Evolutionary conservation across 106 monocot genomes (phyloP).

Genomic region (Hemerocallis citrina): DNA sequence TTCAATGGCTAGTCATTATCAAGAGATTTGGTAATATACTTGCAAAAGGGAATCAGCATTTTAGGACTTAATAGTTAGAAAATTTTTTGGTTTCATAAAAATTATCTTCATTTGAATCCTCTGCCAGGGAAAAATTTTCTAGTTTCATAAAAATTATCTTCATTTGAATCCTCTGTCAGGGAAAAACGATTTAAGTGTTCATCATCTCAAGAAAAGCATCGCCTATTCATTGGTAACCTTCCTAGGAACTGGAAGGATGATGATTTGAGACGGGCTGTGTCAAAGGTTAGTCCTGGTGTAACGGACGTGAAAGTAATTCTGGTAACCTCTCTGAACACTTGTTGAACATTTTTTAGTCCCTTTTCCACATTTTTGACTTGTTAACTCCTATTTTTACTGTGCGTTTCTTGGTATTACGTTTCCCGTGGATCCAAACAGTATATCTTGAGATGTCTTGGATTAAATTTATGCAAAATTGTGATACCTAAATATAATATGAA

Average conservation of each 20-base stretch:
- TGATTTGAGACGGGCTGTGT: slow-evolving; percentile 51
- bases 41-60: background rate
- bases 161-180: slow-evolving; percentile 24
- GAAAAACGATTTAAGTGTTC: slow-evolving; percentile 75
- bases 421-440: too few species aligned
- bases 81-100: too few species aligned
- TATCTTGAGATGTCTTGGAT: too few species aligned
- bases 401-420: too few species aligned
- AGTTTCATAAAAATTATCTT: background rate
- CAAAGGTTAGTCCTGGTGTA: slow-evolving; percentile 66
- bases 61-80: background rate
- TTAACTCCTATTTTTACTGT: too few species aligned
- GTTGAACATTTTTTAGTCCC: too few species aligned
- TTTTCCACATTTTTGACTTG: too few species aligned
- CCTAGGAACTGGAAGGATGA: slow-evolving; percentile 65
- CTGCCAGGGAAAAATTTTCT: too few species aligned
- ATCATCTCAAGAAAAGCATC: slow-evolving; percentile 61
- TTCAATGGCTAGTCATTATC: background rate
- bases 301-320: slow-evolving; percentile 52
- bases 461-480: too few species aligned
- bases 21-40: background rate
- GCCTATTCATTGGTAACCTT: slow-evolving; percentile 73
- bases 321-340: slow-evolving; percentile 34
- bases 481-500: too few species aligned
- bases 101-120: too few species aligned